phyloP scores from a whole-genome alignment of 768 basidiomycete genomes.

The Suillus weaverae region DNA sequence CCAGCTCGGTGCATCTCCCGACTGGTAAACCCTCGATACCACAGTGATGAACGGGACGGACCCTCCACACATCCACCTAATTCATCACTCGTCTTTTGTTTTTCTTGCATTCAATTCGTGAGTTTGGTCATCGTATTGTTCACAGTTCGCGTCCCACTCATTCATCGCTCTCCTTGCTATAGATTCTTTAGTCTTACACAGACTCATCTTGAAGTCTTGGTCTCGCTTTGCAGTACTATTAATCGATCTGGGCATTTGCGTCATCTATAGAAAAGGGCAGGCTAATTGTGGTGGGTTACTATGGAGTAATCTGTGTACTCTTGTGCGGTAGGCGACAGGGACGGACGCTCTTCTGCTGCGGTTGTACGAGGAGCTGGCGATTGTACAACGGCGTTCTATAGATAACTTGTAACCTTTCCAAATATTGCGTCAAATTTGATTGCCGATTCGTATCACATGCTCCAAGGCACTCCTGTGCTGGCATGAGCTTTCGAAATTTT shows the following conservation, averaged over 20 bases:
- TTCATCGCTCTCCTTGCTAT: neutral
- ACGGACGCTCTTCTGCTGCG: neutral
- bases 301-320: constrained; percentile 1
- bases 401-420: constrained; percentile 1
- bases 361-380: neutral
- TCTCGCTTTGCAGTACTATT: neutral
- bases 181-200: neutral
- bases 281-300: neutral
- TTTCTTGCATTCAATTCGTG: neutral
- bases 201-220: neutral
- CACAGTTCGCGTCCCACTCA: neutral
- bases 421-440: neutral
- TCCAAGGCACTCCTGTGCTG: neutral
- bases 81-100: neutral
- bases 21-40: constrained; percentile 1
- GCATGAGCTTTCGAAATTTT: neutral
- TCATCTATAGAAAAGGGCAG: neutral
- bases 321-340: neutral
- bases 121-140: neutral
- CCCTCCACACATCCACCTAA: neutral
- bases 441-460: neutral
- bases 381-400: neutral
- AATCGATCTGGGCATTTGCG: neutral
- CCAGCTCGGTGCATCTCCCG: neutral
- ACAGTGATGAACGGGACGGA: neutral